A percentile compares a stretch with the other conserved stretches of the same genome.
phyloP scores from a whole-genome alignment of 2,329 filamentous ascomycete species.

The Cladophialophora chaetospira region DNA sequence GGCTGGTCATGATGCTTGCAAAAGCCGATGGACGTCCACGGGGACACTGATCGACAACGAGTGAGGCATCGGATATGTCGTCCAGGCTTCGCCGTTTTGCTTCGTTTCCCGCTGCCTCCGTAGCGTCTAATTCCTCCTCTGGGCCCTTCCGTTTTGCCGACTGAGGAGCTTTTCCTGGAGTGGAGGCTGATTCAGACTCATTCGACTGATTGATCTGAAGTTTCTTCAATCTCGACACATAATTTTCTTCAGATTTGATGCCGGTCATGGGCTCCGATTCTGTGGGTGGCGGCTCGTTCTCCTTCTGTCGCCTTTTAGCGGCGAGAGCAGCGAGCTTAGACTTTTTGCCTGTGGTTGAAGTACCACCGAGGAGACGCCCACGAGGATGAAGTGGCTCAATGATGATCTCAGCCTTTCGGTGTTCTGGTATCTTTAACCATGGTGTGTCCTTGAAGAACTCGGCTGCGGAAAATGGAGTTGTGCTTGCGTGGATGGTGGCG shows the following conservation, averaged over 20 bases:
- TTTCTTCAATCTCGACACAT: conserved; percentile 27
- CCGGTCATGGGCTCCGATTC: background rate
- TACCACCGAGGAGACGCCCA: conserved; percentile 77
- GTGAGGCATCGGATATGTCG: background rate
- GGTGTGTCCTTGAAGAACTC: conserved; percentile 81
- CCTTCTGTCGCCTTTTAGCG: conserved; percentile 74
- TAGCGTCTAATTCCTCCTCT: background rate
- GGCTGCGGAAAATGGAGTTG: conserved; percentile 47
- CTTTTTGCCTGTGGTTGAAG: conserved; percentile 66
- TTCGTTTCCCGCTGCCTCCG: background rate
- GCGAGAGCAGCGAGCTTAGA: conserved; percentile 92
- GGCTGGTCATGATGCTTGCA: conserved; percentile 32
- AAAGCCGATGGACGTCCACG: conserved; percentile 28
- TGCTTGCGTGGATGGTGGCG: conserved; percentile 8
- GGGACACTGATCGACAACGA: conserved; percentile 14
- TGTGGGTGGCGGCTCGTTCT: conserved; percentile 51
- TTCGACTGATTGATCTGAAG: conserved; percentile 34
- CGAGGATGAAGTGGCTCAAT: conserved; percentile 60
- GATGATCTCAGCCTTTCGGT: conserved; percentile 65
- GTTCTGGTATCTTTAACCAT: conserved; percentile 73
- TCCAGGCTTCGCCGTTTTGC: background rate
- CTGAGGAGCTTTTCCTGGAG: background rate
- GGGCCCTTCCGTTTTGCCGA: background rate
- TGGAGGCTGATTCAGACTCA: background rate
- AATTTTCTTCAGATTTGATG: conserved; percentile 20